These are phyloP conservation scores for Tolypocladium endophyticum DNA, from an alignment of 2,329 filamentous ascomycete species.

Conservation along the genomic window DNA sequence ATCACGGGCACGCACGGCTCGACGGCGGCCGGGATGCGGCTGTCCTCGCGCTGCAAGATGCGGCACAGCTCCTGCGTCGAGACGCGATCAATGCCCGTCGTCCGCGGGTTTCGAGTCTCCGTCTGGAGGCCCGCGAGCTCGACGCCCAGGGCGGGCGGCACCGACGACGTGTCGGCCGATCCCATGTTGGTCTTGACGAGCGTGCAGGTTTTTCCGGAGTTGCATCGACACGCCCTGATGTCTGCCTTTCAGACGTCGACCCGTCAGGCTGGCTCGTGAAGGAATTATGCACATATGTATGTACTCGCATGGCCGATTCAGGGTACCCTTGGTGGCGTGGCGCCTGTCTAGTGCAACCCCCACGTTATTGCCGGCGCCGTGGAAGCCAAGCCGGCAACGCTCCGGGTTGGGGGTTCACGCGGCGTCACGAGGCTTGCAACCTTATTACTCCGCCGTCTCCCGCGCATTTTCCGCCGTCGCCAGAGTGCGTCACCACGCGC, in stretches of 20 bases:
- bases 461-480: neutral
- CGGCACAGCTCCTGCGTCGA: conserved; percentile 7
- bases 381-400: neutral
- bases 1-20: conserved; percentile 8
- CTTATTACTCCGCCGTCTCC: neutral
- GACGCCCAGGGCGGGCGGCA: neutral
- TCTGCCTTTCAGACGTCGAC: neutral
- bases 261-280: neutral
- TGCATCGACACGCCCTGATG: neutral
- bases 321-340: neutral
- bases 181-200: neutral
- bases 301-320: neutral
- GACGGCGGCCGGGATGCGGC: conserved; percentile 6
- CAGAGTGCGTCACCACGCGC: too few species aligned
- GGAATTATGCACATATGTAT: neutral
- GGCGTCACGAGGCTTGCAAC: neutral
- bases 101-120: conserved; percentile 8
- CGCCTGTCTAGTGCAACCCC: neutral
- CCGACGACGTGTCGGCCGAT: neutral
- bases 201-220: neutral
- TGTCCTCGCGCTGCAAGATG: conserved; percentile 10
- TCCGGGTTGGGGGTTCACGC: neutral
- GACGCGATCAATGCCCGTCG: conserved; percentile 6
- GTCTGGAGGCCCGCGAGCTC: conserved; percentile 8
- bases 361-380: neutral